A percentile compares a stretch with the other conserved stretches of the same genome.
Evolutionary conservation across 2,329 filamentous ascomycete genomes (phyloP).

Genomic region (Diplodia corticola): DNA sequence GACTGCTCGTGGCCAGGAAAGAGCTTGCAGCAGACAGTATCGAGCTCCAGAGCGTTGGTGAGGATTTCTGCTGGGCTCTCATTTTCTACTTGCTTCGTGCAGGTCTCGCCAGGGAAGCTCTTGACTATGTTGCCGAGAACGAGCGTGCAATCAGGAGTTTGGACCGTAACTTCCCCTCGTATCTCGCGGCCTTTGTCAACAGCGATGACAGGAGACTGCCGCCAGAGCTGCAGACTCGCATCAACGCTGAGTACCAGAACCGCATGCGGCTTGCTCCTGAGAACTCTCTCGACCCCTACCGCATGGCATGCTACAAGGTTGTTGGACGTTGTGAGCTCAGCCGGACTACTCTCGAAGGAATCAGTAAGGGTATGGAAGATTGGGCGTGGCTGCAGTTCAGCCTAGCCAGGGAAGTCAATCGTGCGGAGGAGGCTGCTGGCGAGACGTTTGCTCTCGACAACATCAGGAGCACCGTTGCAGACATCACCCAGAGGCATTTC

Average conservation of each 20-base stretch:
- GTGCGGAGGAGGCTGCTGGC: constrained; percentile 61
- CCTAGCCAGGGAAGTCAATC: constrained; percentile 62
- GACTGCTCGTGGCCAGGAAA: constrained; percentile 75
- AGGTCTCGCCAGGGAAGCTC: constrained; percentile 80
- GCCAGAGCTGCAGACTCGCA: constrained; percentile 78
- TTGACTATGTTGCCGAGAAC: constrained; percentile 80
- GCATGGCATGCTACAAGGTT: constrained; percentile 97
- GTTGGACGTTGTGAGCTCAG: constrained; percentile 73
- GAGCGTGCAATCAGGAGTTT: constrained; percentile 81
- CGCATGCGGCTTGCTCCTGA: constrained; percentile 80
- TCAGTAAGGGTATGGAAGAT: constrained; percentile 63
- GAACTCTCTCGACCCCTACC: constrained; percentile 87
- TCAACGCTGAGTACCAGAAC: constrained; percentile 86
- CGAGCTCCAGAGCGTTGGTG: constrained; percentile 66
- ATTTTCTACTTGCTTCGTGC: constrained; percentile 89
- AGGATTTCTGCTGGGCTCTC: constrained; percentile 89
- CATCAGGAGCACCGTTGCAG: constrained; percentile 76
- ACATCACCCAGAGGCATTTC: constrained; percentile 91
- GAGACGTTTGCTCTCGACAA: constrained; percentile 64
- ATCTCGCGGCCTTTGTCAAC: constrained; percentile 80
- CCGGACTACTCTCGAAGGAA: constrained; percentile 57
- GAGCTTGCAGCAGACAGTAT: constrained; percentile 80
- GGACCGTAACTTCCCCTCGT: constrained; percentile 85
- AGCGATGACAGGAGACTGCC: constrained; percentile 75
- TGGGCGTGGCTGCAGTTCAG: constrained; percentile 68